These are phyloP conservation scores for Yamadazyma olivae DNA, from an alignment of 805 yeast genomes.

Conservation along the genomic window DNA sequence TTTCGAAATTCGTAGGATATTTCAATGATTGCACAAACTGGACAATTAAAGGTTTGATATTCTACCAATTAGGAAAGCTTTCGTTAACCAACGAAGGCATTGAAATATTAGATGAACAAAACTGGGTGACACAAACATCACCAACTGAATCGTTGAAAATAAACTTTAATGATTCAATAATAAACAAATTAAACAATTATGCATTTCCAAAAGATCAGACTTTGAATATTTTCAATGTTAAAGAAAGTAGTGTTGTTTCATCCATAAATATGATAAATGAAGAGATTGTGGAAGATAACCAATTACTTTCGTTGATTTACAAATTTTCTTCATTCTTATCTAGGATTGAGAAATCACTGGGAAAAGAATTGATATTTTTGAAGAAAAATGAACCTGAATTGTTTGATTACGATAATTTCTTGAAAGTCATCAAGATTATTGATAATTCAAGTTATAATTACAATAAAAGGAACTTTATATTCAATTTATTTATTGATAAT, in stretches of 20 bases:
- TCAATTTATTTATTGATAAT: slow-evolving; percentile 57
- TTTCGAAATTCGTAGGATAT: slow-evolving; percentile 37
- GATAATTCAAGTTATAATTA: slow-evolving; percentile 61
- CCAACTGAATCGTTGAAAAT: no score
- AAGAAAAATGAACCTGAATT: slow-evolving; percentile 48
- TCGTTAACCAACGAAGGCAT: slow-evolving; percentile 74
- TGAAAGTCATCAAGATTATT: slow-evolving; percentile 47
- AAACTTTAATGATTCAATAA: not conserved
- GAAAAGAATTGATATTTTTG: slow-evolving; percentile 53
- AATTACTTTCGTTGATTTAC: slow-evolving; percentile 38
- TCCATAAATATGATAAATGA: slow-evolving; percentile 8
- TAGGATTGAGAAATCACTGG: slow-evolving; percentile 51
- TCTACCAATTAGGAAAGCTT: slow-evolving; percentile 71
- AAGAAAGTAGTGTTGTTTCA: slow-evolving; percentile 1
- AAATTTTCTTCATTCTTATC: slow-evolving; percentile 45
- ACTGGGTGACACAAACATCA: slow-evolving; percentile 49
- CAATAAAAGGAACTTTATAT: slow-evolving; percentile 59
- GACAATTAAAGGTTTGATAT: slow-evolving; percentile 73
- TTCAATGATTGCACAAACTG: slow-evolving; percentile 38
- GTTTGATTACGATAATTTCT: slow-evolving; percentile 55
- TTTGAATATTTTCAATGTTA: slow-evolving; percentile 5
- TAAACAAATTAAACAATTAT: slow-evolving; percentile 13
- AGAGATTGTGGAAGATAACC: slow-evolving; percentile 9
- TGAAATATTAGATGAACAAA: slow-evolving; percentile 77
- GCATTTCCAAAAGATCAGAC: slow-evolving; percentile 17